These are phyloP conservation scores for Lachnellula cervina DNA, from an alignment of 2,329 filamentous ascomycete genomes.

Conservation along the genomic window DNA sequence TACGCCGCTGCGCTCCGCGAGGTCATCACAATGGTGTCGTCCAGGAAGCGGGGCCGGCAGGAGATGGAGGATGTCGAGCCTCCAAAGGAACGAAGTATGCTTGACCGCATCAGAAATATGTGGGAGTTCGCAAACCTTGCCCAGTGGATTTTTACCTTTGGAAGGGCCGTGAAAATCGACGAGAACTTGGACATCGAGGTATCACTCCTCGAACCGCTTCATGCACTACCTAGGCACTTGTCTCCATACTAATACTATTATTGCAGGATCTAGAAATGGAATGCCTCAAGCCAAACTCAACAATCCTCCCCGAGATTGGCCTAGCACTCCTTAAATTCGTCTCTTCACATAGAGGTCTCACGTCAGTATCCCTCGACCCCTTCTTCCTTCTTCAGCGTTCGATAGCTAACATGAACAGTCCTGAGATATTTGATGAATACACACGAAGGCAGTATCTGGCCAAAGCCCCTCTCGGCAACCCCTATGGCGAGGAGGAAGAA, in stretches of 20 bases:
- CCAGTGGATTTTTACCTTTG: conserved; percentile 92
- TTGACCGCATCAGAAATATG: conserved; percentile 74
- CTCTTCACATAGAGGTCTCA: conserved; percentile 87
- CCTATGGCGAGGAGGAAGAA: conserved; percentile 73
- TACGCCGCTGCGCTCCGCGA: conserved; percentile 1
- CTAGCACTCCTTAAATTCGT: conserved; percentile 86
- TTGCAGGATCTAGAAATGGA: conserved; percentile 79
- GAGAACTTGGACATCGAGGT: conserved; percentile 89
- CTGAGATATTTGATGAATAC: conserved; percentile 89
- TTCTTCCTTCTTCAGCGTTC: neutral
- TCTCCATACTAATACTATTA: conserved; percentile 8
- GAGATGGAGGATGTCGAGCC: conserved; percentile 35
- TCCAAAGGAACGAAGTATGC: conserved; percentile 35
- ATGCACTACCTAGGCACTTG: neutral
- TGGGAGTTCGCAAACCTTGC: conserved; percentile 95
- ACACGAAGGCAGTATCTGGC: conserved; percentile 79
- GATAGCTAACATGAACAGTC: conserved; percentile 46
- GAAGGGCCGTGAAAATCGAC: conserved; percentile 82
- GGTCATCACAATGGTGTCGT: conserved; percentile 37
- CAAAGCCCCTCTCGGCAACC: conserved; percentile 76
- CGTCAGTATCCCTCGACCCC: conserved; percentile 52
- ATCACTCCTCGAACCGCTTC: conserved; percentile 25
- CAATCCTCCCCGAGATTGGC: conserved; percentile 73
- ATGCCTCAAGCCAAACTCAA: conserved; percentile 75
- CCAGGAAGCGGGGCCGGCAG: conserved; percentile 45